Evolutionary conservation across 2,329 filamentous ascomycete species (phyloP), one percentile per base, ranked within the genome.

Genomic region (Aspergillus brasiliensis): DNA sequence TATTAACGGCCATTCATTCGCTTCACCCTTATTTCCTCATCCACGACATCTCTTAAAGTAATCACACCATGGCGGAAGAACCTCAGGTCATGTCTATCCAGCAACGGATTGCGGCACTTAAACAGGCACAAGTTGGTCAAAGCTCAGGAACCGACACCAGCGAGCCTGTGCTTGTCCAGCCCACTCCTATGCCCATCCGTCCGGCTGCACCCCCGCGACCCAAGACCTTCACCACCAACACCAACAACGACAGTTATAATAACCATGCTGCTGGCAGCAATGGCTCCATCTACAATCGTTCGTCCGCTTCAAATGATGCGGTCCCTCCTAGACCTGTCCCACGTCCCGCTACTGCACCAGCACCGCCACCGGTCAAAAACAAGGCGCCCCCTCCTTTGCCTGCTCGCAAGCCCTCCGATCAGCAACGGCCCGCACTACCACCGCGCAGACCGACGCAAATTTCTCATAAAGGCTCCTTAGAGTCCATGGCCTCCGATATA

Each of bases 401-500:
- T 38, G 72, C 75, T 31, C 75, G 81, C 63, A 81, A 75, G 61
- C 62, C 67, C 23, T 75, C 76, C 7, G 71, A 69, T n/a, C 67
- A 71, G 48, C 73, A 54, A 21, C 58, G 74, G 5, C 82, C 81
- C n/a, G 71, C 79, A n/a, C 73, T 85, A 19, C 84, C 84, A 42
- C 77, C 78, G 8, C 78, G 81, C 51, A 71, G 74, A 59, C 74
- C 77, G 5, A 70, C 73, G n/a, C 67, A 71, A 5, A 63, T 74
- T 8, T 71, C 68, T 40, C 74, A 79, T 42, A 74, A 73, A 60
- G 73, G 68, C 7, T 84, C 82, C 0, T 69, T 71, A 25, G 84
- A 85, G 52, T 86, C 84, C 1, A 75, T 82, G 47, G 80, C 81
- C 15, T 86, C 84, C 8, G 66, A 79, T 75, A 83, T 80, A 3